A percentile compares a stretch with the other conserved stretches of the same genome.
These are phyloP conservation scores for Kregervanrija pseudodelftensis DNA, from an alignment of 805 yeast species.

Conservation along the genomic window DNA sequence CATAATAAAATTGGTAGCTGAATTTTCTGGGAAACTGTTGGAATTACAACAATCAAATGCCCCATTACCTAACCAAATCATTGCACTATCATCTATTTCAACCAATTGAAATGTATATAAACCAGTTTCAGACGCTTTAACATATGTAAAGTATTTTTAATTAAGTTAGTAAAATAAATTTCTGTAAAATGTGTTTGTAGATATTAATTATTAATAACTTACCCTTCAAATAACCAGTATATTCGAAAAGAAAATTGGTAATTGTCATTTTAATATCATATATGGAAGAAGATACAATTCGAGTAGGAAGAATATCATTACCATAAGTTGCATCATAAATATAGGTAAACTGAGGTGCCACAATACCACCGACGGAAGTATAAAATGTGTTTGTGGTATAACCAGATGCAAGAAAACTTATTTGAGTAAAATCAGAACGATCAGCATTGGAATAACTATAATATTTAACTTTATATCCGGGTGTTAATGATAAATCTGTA, in stretches of 20 bases:
- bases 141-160: neutral
- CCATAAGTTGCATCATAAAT: too few species aligned
- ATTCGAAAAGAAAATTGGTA: conserved; percentile 8
- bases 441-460: neutral
- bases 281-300: too few species aligned
- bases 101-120: conserved; percentile 17
- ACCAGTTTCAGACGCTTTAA: conserved; percentile 24
- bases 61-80: conserved; percentile 25
- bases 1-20: neutral
- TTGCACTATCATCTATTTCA: conserved; percentile 26
- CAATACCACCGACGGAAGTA: neutral
- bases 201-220: neutral
- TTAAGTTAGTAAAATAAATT: too few species aligned
- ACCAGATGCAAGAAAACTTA: neutral
- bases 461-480: conserved; percentile 2
- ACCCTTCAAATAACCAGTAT: conserved; percentile 7
- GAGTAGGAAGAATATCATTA: too few species aligned
- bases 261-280: conserved; percentile 2
- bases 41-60: conserved; percentile 30
- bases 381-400: neutral
- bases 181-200: too few species aligned
- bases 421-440: neutral
- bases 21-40: neutral
- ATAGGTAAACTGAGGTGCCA: neutral
- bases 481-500: too few species aligned